These are phyloP conservation scores for Tuber melanosporum DNA, from an alignment of 495 filamentous ascomycete genomes.

Conservation along the genomic window DNA sequence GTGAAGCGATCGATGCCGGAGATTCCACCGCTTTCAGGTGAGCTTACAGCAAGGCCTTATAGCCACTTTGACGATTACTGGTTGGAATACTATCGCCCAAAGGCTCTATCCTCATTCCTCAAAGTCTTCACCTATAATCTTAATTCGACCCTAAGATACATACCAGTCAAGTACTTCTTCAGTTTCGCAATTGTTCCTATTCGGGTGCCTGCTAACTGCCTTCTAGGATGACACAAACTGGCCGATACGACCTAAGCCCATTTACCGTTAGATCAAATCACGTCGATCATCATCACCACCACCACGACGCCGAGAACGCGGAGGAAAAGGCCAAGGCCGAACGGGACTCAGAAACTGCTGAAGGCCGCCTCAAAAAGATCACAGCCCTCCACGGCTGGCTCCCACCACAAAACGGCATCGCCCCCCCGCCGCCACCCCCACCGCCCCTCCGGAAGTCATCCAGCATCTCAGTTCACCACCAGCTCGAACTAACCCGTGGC, in stretches of 20 bases:
- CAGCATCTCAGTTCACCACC: conserved; percentile 5
- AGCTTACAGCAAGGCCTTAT: conserved; percentile 52
- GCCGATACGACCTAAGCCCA: conserved; percentile 71
- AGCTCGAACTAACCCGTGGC: conserved; percentile 20
- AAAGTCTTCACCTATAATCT: conserved; percentile 88
- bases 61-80: conserved; percentile 87
- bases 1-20: conserved; percentile 54
- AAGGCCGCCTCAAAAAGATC: conserved; percentile 48
- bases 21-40: conserved; percentile 44
- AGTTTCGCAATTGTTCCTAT: not conserved
- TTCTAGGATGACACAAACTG: conserved; percentile 52
- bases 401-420: not conserved
- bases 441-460: conserved; percentile 18
- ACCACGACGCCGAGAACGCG: conserved; percentile 12
- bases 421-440: conserved; percentile 11
- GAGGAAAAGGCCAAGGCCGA: conserved; percentile 26
- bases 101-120: conserved; percentile 71
- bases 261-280: conserved; percentile 61
- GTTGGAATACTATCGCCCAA: conserved; percentile 93
- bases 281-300: conserved; percentile 34
- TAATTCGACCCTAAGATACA: conserved; percentile 75
- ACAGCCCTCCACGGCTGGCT: conserved; percentile 36
- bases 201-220: conserved; percentile 42
- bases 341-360: conserved; percentile 43
- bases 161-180: conserved; percentile 51